phyloP scores from a whole-genome alignment of 495 filamentous ascomycete genomes.

The Hypoxylon lienhwacheense region DNA sequence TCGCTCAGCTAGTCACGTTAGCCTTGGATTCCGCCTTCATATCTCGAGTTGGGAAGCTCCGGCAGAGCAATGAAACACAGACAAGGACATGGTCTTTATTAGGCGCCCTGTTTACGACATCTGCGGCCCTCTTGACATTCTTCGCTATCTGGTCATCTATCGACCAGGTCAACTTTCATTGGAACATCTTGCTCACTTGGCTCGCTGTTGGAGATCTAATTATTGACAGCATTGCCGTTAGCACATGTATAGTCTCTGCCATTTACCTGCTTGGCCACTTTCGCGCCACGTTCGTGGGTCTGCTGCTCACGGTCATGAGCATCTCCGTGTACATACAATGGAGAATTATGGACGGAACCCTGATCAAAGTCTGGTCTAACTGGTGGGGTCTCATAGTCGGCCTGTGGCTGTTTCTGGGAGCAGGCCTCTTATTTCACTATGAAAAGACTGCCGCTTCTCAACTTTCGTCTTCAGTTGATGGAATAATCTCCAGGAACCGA shows the following conservation, averaged over 20 bases:
- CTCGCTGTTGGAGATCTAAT: conserved; percentile 27
- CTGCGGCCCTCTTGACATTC: conserved; percentile 31
- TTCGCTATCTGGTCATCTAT: conserved; percentile 31
- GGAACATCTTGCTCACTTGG: conserved; percentile 31
- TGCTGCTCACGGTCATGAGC: conserved; percentile 20
- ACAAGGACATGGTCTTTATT: conserved; percentile 21
- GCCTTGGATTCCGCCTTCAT: conserved; percentile 29
- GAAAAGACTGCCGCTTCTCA: conserved; percentile 12
- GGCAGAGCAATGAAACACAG: conserved; percentile 18
- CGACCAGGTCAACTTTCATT: conserved; percentile 22
- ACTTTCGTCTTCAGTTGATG: conserved; percentile 11
- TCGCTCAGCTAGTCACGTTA: conserved; percentile 30
- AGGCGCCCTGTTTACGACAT: conserved; percentile 18
- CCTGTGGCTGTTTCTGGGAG: conserved; percentile 28
- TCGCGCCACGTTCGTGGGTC: conserved; percentile 17
- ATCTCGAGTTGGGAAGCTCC: conserved; percentile 22
- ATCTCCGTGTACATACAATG: conserved; percentile 32
- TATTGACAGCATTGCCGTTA: conserved; percentile 23
- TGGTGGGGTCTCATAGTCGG: conserved; percentile 22
- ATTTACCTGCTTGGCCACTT: conserved; percentile 31
- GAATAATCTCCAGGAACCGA: conserved; percentile 20
- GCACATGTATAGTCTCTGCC: conserved; percentile 17
- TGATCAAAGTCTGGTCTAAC: conserved; percentile 31
- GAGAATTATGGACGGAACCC: conserved; percentile 28
- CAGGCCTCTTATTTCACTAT: conserved; percentile 26